Evolutionary conservation across 78 protist species (phyloP), one percentile per base, ranked within the genome.

Genomic region (Monocercomonoides exilis): DNA sequence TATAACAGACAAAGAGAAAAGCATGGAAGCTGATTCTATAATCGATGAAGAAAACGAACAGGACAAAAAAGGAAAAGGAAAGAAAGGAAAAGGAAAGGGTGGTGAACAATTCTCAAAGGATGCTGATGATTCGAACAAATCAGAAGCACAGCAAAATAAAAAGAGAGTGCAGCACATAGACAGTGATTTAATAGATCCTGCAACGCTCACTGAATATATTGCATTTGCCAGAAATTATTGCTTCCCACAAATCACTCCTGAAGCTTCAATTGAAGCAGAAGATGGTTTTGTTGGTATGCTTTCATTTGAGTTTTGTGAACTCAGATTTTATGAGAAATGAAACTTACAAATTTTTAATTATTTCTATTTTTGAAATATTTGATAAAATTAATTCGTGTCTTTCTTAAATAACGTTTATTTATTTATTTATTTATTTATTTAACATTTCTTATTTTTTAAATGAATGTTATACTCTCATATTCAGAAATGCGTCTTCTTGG

Each of bases 201-300:
- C 43, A 45, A 38, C 87, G 36, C 86, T 93, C 33, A 44, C 92
- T 34, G 90, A 91, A 44, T 97, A 96, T 88, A 94, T 98, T 82
- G 41, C 94, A 2, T 97, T 88, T 43, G 98, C 99, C 0, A 87
- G 93, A 1, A 43, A 42, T 43, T 38, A 89, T 42, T 6, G 89
- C 44, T 81, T 86, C 3, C 99, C 99, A 0, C 2, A 1, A 35
- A 43, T 98, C 41, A 54, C 95, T 0, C 95, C 96, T n/a, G 97
- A 95, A 1, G 94, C 98, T 2, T 44, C 77, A 5, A 45, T 35
- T 1, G 44, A 21, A 36, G 92, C 97, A 43, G 88, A 93, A 11
- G 41, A 84, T 2, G 92, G 91, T 6, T 98, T 96, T 84, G 91
- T 90, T 1, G 87, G 84, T 1, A 92, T 92, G 91, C n/a, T n/a